Evolutionary conservation across 2,329 filamentous ascomycete genomes (phyloP), one percentile per base, ranked within the genome.

Genomic region (Neurospora sp.): DNA sequence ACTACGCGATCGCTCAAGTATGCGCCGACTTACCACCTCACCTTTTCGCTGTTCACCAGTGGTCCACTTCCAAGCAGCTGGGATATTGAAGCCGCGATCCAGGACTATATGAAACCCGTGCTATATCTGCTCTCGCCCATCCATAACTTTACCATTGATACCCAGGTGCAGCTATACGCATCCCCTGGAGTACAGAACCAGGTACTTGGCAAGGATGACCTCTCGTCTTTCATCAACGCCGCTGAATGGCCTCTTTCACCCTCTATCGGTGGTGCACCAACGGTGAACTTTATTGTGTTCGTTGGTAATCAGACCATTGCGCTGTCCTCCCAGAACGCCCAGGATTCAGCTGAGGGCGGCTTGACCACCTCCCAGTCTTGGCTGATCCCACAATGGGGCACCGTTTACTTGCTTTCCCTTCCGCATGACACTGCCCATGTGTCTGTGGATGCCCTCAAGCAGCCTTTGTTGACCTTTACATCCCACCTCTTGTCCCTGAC

Each of bases 201-300:
- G 33, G 85, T 91, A 0, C 82, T 99, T 41, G 89, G 87, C 75
- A 94, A 93, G 78, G 91, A 97, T 75, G 93, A 97, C 75, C 85
- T 99, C 1, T 93, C 92, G 43, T 94, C 92, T 1, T 99, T 99
- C 77, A 93, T 99, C 80, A 99, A 99, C 77, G 94, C 95, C 2
- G 96, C 96, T 2, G 96, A 99, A 81, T 99, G 96, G 96, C 96
- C 96, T 0, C 82, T 99, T 2, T 97, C 92, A 72, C 95, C 95
- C 0, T 97, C 93, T 70, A 98, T 99, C 74, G 96, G 94, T 57
- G 89, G 88, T 19, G 95, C 95, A 0, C 96, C 96, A 0, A 99
- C 96, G 0, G 89, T 99, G 77, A 98, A 99, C 80, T 98, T 99
- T 78, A 89, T 98, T 70, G 85, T 98, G 37, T 99, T 96, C 77